Evolutionary conservation across 805 yeast genomes (phyloP), one percentile per base, ranked within the genome.

Genomic region (Blastobotrys mokoenaii): DNA sequence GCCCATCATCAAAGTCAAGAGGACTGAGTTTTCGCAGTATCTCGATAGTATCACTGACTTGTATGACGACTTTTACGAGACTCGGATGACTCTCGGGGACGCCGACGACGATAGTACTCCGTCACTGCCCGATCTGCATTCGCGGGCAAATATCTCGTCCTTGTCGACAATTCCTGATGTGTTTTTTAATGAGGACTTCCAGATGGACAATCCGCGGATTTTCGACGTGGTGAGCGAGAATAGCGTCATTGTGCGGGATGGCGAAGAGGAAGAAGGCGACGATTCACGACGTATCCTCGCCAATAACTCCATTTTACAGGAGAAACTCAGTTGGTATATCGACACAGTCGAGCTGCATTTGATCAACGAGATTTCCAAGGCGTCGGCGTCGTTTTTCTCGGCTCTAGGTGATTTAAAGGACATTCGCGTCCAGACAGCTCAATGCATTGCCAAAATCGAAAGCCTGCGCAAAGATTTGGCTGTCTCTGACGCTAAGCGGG

Each of bases 141-240:
- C 39, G 11, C 16, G 27, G 18, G 17, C 22, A 9, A 14, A 20
- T 14, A 31, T 31, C 17, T 20, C 44, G 8, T 15, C 37, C 22
- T 38, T 78, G 40, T 53, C 64, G 6, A 60, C 70, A 48, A 75
- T 93, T 4, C 97, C 98, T 0, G 62, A 67, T 2, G 76, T 86
- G 1, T 93, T 76, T 55, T 79, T 82, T 50, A 75, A 74, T 20
- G 68, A 74, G 6, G 74, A 79, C 35, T 93, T 93, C 64, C 72
- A 85, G 51, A 69, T 93, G 34, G 97, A 93, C 55, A 87, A 93
- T 59, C 96, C 96, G 5, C 72, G 96, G 46, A 72, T 81, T 1
- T 90, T 90, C 61, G 79, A 80, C 45, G 69, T 75, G 47, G 95
- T 89, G 2, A 72, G 84, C 11, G 87, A 80, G 38, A 75, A 74